A percentile compares a stretch with the other conserved stretches of the same genome.
These are phyloP conservation scores for Monilinia fructicola DNA, from an alignment of 2,329 filamentous ascomycete species.

Conservation along the genomic window DNA sequence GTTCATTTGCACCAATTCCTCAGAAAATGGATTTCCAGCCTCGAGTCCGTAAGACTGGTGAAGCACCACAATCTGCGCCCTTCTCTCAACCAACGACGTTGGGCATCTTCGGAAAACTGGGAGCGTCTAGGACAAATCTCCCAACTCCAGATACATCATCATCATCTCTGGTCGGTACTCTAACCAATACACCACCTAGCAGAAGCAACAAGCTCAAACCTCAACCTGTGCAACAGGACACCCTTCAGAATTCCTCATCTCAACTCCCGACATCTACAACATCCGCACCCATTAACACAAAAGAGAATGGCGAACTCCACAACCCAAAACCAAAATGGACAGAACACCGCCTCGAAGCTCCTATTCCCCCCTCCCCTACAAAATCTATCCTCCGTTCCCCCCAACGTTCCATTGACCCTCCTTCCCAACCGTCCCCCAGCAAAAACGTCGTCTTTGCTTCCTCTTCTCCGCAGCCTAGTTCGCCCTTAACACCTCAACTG, in stretches of 20 bases:
- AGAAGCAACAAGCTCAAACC: constrained; percentile 29
- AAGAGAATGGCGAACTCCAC: constrained; percentile 28
- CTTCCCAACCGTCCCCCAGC: constrained; percentile 27
- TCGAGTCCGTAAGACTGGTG: constrained; percentile 26
- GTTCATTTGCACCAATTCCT: constrained; percentile 34
- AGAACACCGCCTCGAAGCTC: constrained; percentile 26
- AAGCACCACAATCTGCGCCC: constrained; percentile 23
- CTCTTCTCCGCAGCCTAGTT: constrained; percentile 36
- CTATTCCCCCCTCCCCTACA: constrained; percentile 32
- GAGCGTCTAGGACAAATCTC: not conserved
- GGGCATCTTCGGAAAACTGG: constrained; percentile 20
- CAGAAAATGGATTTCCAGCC: constrained; percentile 39
- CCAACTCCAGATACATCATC: constrained; percentile 26
- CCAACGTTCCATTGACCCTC: constrained; percentile 29
- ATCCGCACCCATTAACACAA: constrained; percentile 21
- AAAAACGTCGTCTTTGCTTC: constrained; percentile 40
- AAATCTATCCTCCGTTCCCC: constrained; percentile 40
- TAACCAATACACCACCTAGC: constrained; percentile 29
- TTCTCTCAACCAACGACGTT: constrained; percentile 23
- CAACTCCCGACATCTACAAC: constrained; percentile 5
- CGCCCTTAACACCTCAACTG: constrained; percentile 29
- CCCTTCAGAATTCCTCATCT: not conserved
- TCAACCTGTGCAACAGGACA: not conserved
- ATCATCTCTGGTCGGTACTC: constrained; percentile 25
- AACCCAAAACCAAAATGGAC: constrained; percentile 35